phyloP scores from a whole-genome alignment of 2,329 filamentous ascomycete species.

The Hypoxylon rubiginosum region DNA sequence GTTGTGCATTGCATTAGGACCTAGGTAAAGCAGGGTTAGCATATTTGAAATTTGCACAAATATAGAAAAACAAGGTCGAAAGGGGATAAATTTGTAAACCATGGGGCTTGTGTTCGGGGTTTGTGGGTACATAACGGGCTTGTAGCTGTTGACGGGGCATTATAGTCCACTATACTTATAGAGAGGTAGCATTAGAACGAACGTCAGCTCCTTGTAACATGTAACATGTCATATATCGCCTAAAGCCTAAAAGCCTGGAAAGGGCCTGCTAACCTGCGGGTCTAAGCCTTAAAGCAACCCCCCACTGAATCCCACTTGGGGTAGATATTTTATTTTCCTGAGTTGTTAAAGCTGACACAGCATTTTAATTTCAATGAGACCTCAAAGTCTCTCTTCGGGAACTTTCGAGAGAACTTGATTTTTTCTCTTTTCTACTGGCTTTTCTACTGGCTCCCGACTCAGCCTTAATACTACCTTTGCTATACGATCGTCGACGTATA shows the following conservation, averaged over 20 bases:
- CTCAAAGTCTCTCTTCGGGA: conserved; percentile 17
- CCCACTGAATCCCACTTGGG: conserved; percentile 11
- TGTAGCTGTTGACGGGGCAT: background rate
- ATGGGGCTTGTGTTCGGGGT: conserved; percentile 19
- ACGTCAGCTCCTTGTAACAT: background rate
- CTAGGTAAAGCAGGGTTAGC: background rate
- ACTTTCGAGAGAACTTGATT: conserved; percentile 21
- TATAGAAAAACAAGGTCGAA: background rate
- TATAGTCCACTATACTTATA: background rate
- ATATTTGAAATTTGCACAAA: background rate
- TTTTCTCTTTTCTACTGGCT: background rate
- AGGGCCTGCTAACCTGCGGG: too few species aligned
- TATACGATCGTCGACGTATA: conserved; percentile 23
- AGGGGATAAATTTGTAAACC: background rate
- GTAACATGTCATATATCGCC: background rate
- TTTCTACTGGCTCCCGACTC: conserved; percentile 2
- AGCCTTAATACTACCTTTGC: conserved; percentile 20
- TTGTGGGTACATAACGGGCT: conserved; percentile 12
- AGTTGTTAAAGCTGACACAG: conserved; percentile 21
- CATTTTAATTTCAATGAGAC: conserved; percentile 3
- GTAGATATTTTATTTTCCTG: too few species aligned
- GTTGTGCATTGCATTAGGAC: conserved; percentile 3
- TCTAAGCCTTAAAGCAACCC: background rate
- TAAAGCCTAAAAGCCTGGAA: background rate
- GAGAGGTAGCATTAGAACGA: background rate